Conservation (phyloP, 2,329 filamentous ascomycete species). For the Alternaria sp. region DNA sequence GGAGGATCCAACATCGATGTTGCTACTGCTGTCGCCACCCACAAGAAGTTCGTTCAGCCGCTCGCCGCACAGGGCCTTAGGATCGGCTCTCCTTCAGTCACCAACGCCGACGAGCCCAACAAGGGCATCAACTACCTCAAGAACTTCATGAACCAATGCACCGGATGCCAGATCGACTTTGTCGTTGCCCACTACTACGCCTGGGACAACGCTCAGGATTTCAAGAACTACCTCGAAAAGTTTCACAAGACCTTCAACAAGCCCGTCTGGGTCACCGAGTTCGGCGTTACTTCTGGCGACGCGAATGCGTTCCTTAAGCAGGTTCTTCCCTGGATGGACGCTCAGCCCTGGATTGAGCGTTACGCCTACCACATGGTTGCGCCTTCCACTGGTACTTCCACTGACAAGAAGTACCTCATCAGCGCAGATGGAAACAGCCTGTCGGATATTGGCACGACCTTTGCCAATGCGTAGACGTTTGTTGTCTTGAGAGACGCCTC, state of each 20-base stretch:
- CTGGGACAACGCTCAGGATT: slow-evolving; percentile 40
- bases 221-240: slow-evolving; percentile 50
- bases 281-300: slow-evolving; percentile 39
- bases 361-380: slow-evolving; percentile 47
- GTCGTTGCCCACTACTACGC: slow-evolving; percentile 51
- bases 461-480: slow-evolving; percentile 14
- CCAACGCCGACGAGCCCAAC: slow-evolving; percentile 35
- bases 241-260: slow-evolving; percentile 38
- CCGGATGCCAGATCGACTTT: slow-evolving; percentile 46
- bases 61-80: slow-evolving; percentile 34
- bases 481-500: slow-evolving; percentile 4
- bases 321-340: slow-evolving; percentile 48
- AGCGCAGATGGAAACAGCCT: slow-evolving; percentile 30
- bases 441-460: slow-evolving; percentile 29
- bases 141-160: slow-evolving; percentile 37
- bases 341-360: slow-evolving; percentile 40
- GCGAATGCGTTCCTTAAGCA: slow-evolving; percentile 40
- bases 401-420: slow-evolving; percentile 27
- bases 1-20: slow-evolving; percentile 42
- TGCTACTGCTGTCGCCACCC: slow-evolving; percentile 26
- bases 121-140: slow-evolving; percentile 46
- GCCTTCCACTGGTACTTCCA: slow-evolving; percentile 22
- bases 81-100: slow-evolving; percentile 49
- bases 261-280: slow-evolving; percentile 51
- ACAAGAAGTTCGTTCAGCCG: slow-evolving; percentile 40